Evolutionary conservation across 2,329 filamentous ascomycete genomes (phyloP).

Genomic region (Pezicula neosporulosa): DNA sequence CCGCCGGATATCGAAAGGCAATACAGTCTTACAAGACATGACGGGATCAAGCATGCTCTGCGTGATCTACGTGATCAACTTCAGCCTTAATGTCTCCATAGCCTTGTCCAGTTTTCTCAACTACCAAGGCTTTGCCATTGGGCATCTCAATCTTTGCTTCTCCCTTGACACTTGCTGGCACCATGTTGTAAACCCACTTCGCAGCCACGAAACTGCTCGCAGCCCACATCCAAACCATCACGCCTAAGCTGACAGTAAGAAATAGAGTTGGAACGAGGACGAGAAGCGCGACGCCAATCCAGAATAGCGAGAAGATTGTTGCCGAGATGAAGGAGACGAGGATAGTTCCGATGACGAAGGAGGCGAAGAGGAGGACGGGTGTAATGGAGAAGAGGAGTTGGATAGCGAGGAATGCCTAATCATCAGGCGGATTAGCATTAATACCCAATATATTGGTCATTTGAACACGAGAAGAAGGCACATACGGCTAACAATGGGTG

Average conservation of each 20-base stretch:
- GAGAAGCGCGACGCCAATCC: conserved; percentile 62
- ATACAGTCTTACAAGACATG: too few relatives aligned
- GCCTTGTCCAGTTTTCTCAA: conserved; percentile 19
- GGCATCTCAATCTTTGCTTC: conserved; percentile 13
- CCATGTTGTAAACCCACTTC: conserved; percentile 41
- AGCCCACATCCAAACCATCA: conserved; percentile 66
- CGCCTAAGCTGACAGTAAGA: conserved; percentile 58
- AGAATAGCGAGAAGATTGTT: conserved; percentile 64
- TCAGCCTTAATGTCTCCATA: conserved; percentile 9
- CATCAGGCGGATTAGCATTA: conserved; percentile 2
- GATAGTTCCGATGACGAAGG: conserved; percentile 61
- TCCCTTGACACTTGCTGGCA: conserved; percentile 18
- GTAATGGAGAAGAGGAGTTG: conserved; percentile 64
- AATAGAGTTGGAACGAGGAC: conserved; percentile 67
- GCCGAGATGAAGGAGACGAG: conserved; percentile 60
- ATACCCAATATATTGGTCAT: conserved; percentile 1
- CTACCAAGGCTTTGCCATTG: conserved; percentile 17
- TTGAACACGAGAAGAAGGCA: conserved; percentile 4
- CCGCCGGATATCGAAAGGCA: too few relatives aligned
- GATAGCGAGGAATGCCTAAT: conserved; percentile 62
- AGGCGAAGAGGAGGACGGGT: conserved; percentile 65
- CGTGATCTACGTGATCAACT: conserved; percentile 19
- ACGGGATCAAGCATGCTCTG: too few relatives aligned
- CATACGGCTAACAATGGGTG: conserved; percentile 70
- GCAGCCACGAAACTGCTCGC: conserved; percentile 53